These are phyloP conservation scores for Fusarium acutatum DNA, from an alignment of 2,329 filamentous ascomycete species.

Conservation along the genomic window DNA sequence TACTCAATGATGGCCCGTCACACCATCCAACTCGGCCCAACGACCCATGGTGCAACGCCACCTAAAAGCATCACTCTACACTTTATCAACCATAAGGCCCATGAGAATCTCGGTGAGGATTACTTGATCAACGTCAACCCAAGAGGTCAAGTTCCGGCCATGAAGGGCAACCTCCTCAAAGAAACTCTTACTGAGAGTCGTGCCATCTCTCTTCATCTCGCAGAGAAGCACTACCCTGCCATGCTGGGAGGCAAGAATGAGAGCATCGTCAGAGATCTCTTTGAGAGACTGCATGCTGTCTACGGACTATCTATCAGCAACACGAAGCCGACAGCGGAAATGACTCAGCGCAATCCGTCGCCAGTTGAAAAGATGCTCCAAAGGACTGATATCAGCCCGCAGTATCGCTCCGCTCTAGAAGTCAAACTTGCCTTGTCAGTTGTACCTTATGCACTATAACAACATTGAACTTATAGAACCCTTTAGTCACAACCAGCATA, in stretches of 20 bases:
- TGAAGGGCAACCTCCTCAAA: slow-evolving; percentile 4
- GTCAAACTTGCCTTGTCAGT: slow-evolving; percentile 9
- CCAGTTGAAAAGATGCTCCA: slow-evolving; percentile 8
- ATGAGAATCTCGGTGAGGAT: slow-evolving; percentile 2
- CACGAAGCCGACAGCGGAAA: slow-evolving; percentile 7
- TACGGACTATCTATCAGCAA: slow-evolving; percentile 17
- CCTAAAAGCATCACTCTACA: background rate
- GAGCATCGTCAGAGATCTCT: background rate
- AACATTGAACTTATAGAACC: background rate
- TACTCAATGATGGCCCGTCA: slow-evolving; percentile 25
- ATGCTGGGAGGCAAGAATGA: background rate
- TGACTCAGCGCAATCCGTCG: slow-evolving; percentile 6
- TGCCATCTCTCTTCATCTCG: slow-evolving; percentile 15
- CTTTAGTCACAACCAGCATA: slow-evolving; percentile 2
- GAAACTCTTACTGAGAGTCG: slow-evolving; percentile 13
- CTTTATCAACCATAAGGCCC: slow-evolving; percentile 10
- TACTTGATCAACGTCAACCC: slow-evolving; percentile 14
- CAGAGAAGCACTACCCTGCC: slow-evolving; percentile 20
- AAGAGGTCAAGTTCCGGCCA: slow-evolving; percentile 16
- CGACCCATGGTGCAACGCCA: background rate
- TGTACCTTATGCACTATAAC: too few species aligned
- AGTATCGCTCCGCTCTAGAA: slow-evolving; percentile 7
- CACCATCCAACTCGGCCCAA: slow-evolving; percentile 11
- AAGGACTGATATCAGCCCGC: background rate
- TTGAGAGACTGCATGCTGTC: slow-evolving; percentile 1